Conservation (phyloP, 2,329 filamentous ascomycete species). For the Diplodia seriata region DNA sequence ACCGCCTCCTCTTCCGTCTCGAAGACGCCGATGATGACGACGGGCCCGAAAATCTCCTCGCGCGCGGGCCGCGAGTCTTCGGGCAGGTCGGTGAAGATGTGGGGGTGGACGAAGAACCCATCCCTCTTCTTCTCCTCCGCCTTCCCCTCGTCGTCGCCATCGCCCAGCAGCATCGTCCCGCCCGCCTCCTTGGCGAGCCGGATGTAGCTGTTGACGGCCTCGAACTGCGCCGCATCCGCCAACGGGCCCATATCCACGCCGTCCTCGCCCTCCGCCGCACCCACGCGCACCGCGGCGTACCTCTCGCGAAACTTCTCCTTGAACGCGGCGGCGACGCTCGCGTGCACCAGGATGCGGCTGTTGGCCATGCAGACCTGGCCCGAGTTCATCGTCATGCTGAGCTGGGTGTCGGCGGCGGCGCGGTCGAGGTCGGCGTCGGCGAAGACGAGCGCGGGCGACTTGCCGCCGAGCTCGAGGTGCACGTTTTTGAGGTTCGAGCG, state of each 20-base stretch:
- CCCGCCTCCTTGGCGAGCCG: conserved; percentile 53
- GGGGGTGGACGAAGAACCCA: conserved; percentile 52
- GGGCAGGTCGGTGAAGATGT: conserved; percentile 43
- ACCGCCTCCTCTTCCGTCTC: conserved; percentile 46
- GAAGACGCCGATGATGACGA: conserved; percentile 49
- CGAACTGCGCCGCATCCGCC: conserved; percentile 39
- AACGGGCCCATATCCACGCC: conserved; percentile 40
- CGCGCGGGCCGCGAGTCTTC: conserved; percentile 42
- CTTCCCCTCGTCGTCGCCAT: conserved; percentile 38
- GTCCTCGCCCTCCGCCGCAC: conserved; percentile 35
- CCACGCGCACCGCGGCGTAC: conserved; percentile 36
- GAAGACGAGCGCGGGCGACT: conserved; percentile 64
- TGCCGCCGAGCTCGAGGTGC: conserved; percentile 67
- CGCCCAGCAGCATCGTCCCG: conserved; percentile 47
- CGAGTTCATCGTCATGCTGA: conserved; percentile 65
- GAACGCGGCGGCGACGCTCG: conserved; percentile 56
- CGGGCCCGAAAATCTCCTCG: conserved; percentile 50
- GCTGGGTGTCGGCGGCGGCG: conserved; percentile 71
- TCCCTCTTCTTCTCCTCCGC: conserved; percentile 40
- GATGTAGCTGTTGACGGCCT: conserved; percentile 40
- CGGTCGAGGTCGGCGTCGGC: conserved; percentile 65
- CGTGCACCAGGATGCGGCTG: conserved; percentile 64
- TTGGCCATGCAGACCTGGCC: conserved; percentile 68
- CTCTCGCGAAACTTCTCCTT: conserved; percentile 24
- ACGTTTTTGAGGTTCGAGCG: conserved; percentile 66